Base-by-base conservation (phyloP, 225 moss, liverwort and hornwort species). In the Pleurozium schreberi region DNA sequence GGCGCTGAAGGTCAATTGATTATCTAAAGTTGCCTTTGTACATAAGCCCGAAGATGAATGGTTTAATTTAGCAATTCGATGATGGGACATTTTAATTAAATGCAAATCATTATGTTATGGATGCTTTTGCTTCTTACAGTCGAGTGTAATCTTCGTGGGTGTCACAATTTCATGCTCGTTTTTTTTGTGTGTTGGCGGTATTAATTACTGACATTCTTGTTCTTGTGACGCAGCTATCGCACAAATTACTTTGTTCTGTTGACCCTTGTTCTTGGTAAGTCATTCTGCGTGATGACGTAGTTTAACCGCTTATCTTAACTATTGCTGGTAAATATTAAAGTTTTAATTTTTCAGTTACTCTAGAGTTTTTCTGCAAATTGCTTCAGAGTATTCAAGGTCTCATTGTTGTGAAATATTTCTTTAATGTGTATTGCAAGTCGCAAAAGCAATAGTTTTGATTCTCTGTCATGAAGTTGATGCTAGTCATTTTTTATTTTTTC, bases 231-330 rank as follows among this genome's bases (percentile, higher is more conserved):
- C 93, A 94, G 94, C 88, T 95, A 95, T 75, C 95, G 94, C 88
- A 93, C 95, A 81, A 95, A 95, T 84, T 95, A 95, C 87, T 94
- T 95, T 80, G 40, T 95, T 87, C 89, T 95, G 67, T 76, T 94
- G 88, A 90, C 94, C 74, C 93, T 95, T 82, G 90, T 92, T 91
- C 93, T 93, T 91, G 94, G 95, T 95, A 91, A 92, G 95, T 85
- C 26, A 71, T 85, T 70, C 80, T 83, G 47, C 80, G 34, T 53
- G 40, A 59, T 59, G 30, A 62, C 67, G 50, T 88, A 33, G 53
- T 61, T 83, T 58, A 26, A 60, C 31, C 25, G 20, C 47, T 25
- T 23, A 85, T 66, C 47, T 81, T 75, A 50, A 64, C 42, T 60
- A 22, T 68, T 81, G 36, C 50, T 84, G 63, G 57, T 65, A 55